Evolutionary conservation across 2,329 filamentous ascomycete genomes (phyloP).

Genomic region (Neophaeococcomyces aloes): DNA sequence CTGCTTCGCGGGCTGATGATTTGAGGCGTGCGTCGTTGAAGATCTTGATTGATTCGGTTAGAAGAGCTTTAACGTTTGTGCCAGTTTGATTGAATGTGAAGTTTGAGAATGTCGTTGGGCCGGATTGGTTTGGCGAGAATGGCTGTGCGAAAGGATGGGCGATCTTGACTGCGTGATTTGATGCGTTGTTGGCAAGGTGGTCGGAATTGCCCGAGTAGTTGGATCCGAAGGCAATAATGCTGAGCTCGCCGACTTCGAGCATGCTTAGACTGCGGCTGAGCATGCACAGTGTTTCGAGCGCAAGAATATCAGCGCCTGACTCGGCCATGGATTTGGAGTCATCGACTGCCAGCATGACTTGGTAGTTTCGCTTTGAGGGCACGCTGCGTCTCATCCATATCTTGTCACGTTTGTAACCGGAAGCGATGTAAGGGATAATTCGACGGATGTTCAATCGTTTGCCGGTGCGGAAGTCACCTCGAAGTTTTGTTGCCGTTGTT

Average conservation of each 20-base stretch:
- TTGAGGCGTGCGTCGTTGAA: constrained; percentile 67
- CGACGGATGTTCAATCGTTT: constrained; percentile 99
- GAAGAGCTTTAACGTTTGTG: constrained; percentile 73
- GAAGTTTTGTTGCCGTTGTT: constrained; percentile 89
- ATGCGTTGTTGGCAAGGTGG: neutral
- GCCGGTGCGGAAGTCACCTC: constrained; percentile 90
- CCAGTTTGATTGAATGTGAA: constrained; percentile 78
- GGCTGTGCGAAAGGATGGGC: constrained; percentile 77
- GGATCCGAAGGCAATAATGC: constrained; percentile 83
- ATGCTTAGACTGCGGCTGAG: constrained; percentile 78
- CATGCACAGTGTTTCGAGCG: constrained; percentile 88
- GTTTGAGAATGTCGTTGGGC: constrained; percentile 70
- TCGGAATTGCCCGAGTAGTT: constrained; percentile 33
- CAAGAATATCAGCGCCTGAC: constrained; percentile 62
- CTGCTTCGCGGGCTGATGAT: constrained; percentile 39
- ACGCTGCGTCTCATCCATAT: constrained; percentile 97
- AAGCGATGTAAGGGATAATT: constrained; percentile 98
- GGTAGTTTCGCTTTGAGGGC: constrained; percentile 87
- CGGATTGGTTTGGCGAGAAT: constrained; percentile 63
- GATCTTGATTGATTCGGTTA: constrained; percentile 65
- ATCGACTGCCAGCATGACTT: constrained; percentile 94
- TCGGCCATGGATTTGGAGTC: constrained; percentile 93
- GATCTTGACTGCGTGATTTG: constrained; percentile 53
- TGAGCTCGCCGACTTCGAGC: constrained; percentile 91
- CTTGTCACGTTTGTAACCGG: constrained; percentile 96